These are phyloP conservation scores for Jacaranda copaia DNA, from an alignment of 257 asterid genomes.

Conservation along the genomic window DNA sequence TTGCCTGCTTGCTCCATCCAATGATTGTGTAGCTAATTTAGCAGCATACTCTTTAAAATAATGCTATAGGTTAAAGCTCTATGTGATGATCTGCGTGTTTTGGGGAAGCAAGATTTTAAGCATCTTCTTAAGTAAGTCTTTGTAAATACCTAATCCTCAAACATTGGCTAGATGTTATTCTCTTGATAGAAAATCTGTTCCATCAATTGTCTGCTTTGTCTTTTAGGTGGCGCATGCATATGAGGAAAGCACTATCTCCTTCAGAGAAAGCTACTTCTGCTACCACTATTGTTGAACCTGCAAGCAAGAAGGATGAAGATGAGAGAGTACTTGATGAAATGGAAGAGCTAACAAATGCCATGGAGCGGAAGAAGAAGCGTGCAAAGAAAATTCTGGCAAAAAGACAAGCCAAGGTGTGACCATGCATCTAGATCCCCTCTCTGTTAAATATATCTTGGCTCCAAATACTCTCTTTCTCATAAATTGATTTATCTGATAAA, in stretches of 20 bases:
- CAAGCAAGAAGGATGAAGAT: constrained; percentile 71
- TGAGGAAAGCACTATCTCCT: constrained; percentile 86
- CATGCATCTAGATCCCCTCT: constrained; percentile 27
- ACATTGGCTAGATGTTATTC: neutral
- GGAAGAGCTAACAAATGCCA: constrained; percentile 82
- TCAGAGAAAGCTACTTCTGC: constrained; percentile 56
- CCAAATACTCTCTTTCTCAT: neutral
- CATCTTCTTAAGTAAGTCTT: constrained; percentile 75
- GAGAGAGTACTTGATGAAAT: constrained; percentile 76
- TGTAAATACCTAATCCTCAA: neutral
- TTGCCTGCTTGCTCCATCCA: neutral
- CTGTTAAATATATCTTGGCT: neutral
- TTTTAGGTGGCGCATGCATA: constrained; percentile 80
- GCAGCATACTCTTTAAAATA: constrained; percentile 19
- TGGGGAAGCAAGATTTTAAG: constrained; percentile 94
- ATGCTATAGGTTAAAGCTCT: constrained; percentile 72
- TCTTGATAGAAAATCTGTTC: neutral
- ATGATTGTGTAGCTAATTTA: neutral
- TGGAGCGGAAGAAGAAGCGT: constrained; percentile 83
- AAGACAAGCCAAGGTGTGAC: constrained; percentile 78
- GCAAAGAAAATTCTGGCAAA: constrained; percentile 70
- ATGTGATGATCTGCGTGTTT: constrained; percentile 85
- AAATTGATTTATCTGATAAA: neutral
- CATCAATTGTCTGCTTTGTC: constrained; percentile 31
- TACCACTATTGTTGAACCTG: constrained; percentile 49